These are phyloP conservation scores for Trametes pubescens DNA, from an alignment of 1,284 basidiomycete species.

Conservation along the genomic window DNA sequence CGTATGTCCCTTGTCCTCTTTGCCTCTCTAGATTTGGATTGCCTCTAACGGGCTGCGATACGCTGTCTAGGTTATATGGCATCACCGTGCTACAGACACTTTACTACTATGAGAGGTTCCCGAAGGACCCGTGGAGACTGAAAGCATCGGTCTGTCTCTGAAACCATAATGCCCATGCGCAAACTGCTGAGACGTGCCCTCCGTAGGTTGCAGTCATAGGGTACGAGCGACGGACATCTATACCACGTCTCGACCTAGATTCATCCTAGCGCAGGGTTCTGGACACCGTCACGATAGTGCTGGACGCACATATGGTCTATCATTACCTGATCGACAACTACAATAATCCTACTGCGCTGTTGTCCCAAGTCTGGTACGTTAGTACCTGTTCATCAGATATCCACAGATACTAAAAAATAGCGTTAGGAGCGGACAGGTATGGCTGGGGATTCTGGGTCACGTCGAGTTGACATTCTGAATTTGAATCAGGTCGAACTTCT, in stretches of 20 bases:
- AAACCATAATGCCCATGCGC: not conserved
- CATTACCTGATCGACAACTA: constrained; percentile 30
- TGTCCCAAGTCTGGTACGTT: constrained; percentile 27
- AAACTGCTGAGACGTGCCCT: not conserved
- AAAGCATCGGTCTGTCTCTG: constrained; percentile 15
- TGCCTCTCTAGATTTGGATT: not conserved
- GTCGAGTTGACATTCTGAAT: not conserved
- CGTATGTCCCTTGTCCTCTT: constrained; percentile 6
- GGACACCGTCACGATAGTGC: constrained; percentile 15
- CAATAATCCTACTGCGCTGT: constrained; percentile 24
- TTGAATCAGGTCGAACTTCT: constrained; percentile 20
- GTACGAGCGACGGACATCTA: not conserved
- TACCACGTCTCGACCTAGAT: too few species aligned
- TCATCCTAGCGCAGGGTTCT: constrained; percentile 7
- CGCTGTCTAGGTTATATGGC: constrained; percentile 21
- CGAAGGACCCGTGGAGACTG: constrained; percentile 21
- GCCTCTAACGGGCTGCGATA: not conserved
- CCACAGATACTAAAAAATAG: not conserved
- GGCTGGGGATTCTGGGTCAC: not conserved
- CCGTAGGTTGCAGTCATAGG: constrained; percentile 22
- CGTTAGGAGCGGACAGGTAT: constrained; percentile 27
- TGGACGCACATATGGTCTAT: constrained; percentile 25
- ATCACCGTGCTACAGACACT: constrained; percentile 23
- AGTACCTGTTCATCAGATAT: not conserved
- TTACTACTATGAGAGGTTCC: constrained; percentile 29